Evolutionary conservation across 768 basidiomycete species (phyloP), one percentile per base, ranked within the genome.

Genomic region (Suillus subaureus): DNA sequence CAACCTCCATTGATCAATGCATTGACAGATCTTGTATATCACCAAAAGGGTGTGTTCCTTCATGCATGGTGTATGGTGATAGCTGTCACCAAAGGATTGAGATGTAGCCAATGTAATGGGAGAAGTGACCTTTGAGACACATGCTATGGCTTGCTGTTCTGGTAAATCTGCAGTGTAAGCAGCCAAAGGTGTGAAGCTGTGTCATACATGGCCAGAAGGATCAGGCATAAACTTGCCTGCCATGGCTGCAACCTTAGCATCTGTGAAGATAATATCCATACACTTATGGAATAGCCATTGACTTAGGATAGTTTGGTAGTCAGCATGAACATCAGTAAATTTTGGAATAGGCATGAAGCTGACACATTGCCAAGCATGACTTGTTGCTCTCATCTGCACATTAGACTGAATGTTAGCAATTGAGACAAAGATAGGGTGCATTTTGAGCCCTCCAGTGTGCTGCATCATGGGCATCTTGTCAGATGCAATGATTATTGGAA

Each of bases 311-410:
- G 72, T 70, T 12, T 67, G 69, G 21, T 71, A 65, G 18, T 76
- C 68, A 28, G 61, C 65, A 28, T 71, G 67, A 7, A 23, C 61
- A 12, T 73, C 60, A 23, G 64, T 3, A 3, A 43, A 79, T 15
- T 68, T 69, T 2, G 74, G 70, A n/a, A 75, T 69, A 0, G 78
- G 78, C 9, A 79, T 67, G 4, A 73, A 70, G 0, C 70, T 75
- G 28, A 73, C 66, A 15, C 77, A 72, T 4, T 1, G 66, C 54
- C 66, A 67, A 6, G 61, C 66, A 16, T 67, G 66, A 4, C 61
- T 26, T 12, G 62, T 67, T 4, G 62, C 56, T 42, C 62, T 42
- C 66, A 67, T 67, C 18, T 57, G 4, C 21, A 67, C 6, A 13
- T 67, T 62, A 9, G 66, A 63, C 21, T 60, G 21, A 39, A 63